phyloP scores from a whole-genome alignment of 176 grass and related monocot species.

The Hordeum marinum region DNA sequence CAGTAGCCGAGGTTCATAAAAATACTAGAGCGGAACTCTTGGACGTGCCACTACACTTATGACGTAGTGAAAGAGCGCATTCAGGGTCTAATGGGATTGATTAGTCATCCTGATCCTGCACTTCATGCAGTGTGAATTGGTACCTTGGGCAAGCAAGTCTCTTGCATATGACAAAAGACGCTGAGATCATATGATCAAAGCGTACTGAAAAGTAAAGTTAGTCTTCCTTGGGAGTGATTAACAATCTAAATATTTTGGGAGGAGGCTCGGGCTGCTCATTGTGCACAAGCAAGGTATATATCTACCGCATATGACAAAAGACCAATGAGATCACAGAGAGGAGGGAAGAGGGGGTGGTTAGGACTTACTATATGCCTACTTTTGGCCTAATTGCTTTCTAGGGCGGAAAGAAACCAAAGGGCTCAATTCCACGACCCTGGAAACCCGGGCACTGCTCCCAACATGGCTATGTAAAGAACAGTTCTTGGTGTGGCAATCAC shows the following conservation, averaged over 20 bases:
- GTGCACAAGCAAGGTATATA: slow-evolving; percentile 48
- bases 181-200: no score
- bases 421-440: slow-evolving; percentile 31
- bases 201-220: slow-evolving; percentile 35
- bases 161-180: background rate
- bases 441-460: slow-evolving; percentile 44
- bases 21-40: background rate
- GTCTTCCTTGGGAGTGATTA: slow-evolving; percentile 29
- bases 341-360: slow-evolving; percentile 7
- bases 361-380: slow-evolving; percentile 33
- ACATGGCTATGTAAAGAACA: slow-evolving; percentile 18
- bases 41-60: background rate
- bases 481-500: slow-evolving; percentile 9
- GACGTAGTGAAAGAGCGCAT: background rate
- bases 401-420: slow-evolving; percentile 56
- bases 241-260: slow-evolving; percentile 11
- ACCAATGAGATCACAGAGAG: slow-evolving; percentile 35
- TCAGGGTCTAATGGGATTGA: background rate
- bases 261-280: slow-evolving; percentile 19
- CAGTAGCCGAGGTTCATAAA: background rate
- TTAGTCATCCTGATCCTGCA: background rate
- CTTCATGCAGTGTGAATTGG: background rate
- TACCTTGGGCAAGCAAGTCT: slow-evolving; percentile 20
- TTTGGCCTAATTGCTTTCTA: slow-evolving; percentile 48
- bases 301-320: slow-evolving; percentile 38